These are phyloP conservation scores for Ganoderma sinense DNA, from an alignment of 1,284 basidiomycete genomes.

Conservation along the genomic window DNA sequence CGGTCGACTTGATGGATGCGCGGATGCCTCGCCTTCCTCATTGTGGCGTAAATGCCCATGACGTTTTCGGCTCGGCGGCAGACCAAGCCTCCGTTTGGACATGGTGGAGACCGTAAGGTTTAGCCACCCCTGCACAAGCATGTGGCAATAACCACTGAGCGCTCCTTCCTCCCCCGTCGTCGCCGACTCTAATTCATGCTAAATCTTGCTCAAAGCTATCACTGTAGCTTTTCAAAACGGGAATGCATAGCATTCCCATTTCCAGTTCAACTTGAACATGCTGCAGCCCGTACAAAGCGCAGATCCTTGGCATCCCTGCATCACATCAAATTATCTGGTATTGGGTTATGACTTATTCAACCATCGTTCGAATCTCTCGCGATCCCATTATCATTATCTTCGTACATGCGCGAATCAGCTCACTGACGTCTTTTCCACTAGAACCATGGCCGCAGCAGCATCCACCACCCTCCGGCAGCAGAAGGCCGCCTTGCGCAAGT, in stretches of 20 bases:
- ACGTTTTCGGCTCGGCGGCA: neutral
- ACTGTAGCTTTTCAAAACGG: neutral
- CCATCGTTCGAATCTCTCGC: neutral
- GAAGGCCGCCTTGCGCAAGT: conserved; percentile 54
- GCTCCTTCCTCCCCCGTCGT: neutral
- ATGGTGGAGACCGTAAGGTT: neutral
- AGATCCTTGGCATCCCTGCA: neutral
- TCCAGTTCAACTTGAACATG: no score
- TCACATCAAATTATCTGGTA: neutral
- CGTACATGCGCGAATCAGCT: neutral
- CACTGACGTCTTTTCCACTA: neutral
- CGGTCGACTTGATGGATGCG: no score
- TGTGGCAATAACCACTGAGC: conserved; percentile 3
- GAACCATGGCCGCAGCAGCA: conserved; percentile 8
- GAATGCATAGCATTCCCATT: no score
- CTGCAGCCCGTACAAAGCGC: neutral
- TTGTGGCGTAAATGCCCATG: neutral
- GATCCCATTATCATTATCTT: neutral
- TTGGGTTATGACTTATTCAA: neutral
- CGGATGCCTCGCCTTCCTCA: neutral
- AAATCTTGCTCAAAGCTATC: neutral
- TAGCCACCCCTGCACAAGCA: neutral
- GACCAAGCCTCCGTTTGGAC: neutral
- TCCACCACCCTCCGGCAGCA: conserved; percentile 51
- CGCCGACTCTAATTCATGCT: neutral